Base-by-base conservation (phyloP, 2,329 filamentous ascomycete genomes). In the Stagonosporopsis tanaceti region DNA sequence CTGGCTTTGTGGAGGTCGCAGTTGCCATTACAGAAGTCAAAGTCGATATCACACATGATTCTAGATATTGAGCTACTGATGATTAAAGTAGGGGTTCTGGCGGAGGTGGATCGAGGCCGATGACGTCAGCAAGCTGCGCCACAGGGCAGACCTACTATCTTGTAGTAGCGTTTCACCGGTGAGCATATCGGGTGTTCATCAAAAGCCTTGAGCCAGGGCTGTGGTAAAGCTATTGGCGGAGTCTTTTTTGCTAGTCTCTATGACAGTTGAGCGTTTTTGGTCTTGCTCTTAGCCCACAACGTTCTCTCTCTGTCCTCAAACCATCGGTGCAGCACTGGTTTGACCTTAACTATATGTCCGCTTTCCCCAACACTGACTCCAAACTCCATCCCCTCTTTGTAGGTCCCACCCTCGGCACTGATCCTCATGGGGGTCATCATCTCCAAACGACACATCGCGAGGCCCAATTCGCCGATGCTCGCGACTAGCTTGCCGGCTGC, bases 381-480 rank as follows among this genome's bases (percentile, higher is more conserved):
- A 68, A 86, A 86, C 51, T 79, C 70, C 71, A 88, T 83, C 1
- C 81, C 82, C 0, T 85, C 82, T 57, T 80, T 85, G 71, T 82
- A 91, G 22, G 79, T 79, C 17, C 85, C 84, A 0, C 85, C 84
- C 61, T 90, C 87, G 54, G 87, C 90, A 2, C 89, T 90, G 51
- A 95, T 79, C 32, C 81, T 81, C 45, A 95, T 79, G 71, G 92
- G 89, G 5, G 92, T 96, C 93, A 97, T 97, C 72, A 89, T 88
- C 79, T 96, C 93, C 66, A 98, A 78, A 25, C 94, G 87, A 73
- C 94, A 97, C 64, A 97, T 78, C 2, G 88, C 94, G 50, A 99
- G 81, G 1, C 95, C 95, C 28, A 98, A 78, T 72, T 97, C 96
- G 0, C 93, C 94, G 14, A 94, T 81, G 0, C 91, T 89, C 30